These are phyloP conservation scores for Zygosaccharomyces rouxii DNA, from an alignment of 805 yeast species.

Conservation along the genomic window DNA sequence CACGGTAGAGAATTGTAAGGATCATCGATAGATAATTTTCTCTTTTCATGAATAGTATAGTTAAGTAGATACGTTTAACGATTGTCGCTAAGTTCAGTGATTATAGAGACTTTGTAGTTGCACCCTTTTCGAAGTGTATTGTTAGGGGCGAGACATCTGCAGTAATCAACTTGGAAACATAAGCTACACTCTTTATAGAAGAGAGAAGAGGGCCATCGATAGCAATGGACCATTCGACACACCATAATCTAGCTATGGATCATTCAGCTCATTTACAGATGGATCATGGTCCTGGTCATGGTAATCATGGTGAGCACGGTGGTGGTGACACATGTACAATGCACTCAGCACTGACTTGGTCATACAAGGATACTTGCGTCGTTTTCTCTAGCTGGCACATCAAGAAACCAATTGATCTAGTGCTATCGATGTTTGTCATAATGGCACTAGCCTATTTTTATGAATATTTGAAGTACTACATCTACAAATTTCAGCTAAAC, in stretches of 20 bases:
- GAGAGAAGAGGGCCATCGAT: no score
- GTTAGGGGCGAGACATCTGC: no score
- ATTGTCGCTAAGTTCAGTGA: constrained; percentile 1
- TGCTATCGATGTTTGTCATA: constrained; percentile 49
- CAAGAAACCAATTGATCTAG: constrained; percentile 45
- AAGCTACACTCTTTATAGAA: background rate
- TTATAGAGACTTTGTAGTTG: background rate
- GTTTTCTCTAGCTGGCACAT: constrained; percentile 81
- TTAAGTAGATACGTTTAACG: constrained; percentile 7
- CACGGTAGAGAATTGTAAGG: constrained; percentile 38
- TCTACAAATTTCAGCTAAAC: constrained; percentile 11
- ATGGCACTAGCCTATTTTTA: constrained; percentile 50
- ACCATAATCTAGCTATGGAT: background rate
- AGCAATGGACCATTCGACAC: no score
- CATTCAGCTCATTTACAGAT: constrained; percentile 3
- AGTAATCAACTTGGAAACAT: background rate
- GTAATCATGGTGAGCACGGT: constrained; percentile 22
- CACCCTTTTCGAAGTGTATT: no score
- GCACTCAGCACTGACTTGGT: constrained; percentile 80
- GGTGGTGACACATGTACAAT: constrained; percentile 40
- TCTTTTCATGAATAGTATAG: background rate
- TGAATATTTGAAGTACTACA: constrained; percentile 43
- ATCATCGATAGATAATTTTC: background rate
- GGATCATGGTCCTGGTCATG: constrained; percentile 23
- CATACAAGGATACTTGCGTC: constrained; percentile 66